These are phyloP conservation scores for Pestalotiopsis sp. DNA, from an alignment of 2,329 filamentous ascomycete genomes.

Conservation along the genomic window DNA sequence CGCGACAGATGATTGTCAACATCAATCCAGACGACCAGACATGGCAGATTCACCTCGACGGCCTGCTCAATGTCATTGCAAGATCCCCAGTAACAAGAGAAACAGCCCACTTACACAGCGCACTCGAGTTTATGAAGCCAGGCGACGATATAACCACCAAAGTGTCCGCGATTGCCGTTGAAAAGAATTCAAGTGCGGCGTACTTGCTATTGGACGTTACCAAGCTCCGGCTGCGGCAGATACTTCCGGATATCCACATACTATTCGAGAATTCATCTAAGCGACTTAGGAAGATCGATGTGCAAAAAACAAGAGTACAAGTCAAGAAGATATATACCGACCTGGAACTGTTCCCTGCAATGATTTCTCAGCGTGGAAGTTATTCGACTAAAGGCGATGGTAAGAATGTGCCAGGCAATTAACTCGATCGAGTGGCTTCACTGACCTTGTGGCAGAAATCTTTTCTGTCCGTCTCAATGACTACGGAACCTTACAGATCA, in stretches of 20 bases:
- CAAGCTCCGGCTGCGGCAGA: not conserved
- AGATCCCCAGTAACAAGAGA: not conserved
- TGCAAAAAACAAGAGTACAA: not conserved
- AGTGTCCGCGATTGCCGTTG: not conserved
- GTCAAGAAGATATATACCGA: not conserved
- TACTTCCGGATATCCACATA: not conserved
- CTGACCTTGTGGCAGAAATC: not conserved
- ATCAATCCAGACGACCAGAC: not conserved
- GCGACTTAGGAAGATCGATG: not conserved
- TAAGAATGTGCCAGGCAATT: not conserved
- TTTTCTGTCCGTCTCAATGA: not conserved
- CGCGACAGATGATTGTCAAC: not conserved
- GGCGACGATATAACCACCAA: not conserved
- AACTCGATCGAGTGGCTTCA: no score
- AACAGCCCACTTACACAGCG: not conserved
- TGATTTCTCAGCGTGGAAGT: not conserved
- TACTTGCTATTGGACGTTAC: not conserved
- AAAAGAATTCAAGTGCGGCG: not conserved
- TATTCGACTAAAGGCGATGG: not conserved
- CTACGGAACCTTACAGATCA: not conserved
- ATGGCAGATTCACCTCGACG: not conserved
- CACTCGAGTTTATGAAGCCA: not conserved
- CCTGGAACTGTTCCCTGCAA: not conserved
- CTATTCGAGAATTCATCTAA: not conserved
- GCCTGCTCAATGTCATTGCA: not conserved